Percentiles rank a stretch among this genome's conserved stretches.
Conservation (phyloP, 1,284 basidiomycete species). For the Moesziomyces sp. region DNA sequence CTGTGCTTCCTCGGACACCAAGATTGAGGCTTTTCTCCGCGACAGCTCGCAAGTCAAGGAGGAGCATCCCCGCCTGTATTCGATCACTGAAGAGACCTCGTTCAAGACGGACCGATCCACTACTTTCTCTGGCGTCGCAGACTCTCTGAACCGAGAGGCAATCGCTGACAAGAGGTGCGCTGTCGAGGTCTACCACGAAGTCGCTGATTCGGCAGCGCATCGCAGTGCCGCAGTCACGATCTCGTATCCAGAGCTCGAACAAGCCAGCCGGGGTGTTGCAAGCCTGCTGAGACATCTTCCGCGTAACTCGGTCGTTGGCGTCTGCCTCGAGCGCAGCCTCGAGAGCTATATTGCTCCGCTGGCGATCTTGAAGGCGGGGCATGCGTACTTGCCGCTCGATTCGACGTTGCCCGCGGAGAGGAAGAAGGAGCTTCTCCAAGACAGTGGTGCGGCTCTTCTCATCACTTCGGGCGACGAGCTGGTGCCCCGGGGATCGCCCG, state of each 20-base stretch:
- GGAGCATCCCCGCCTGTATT: conserved; percentile 6
- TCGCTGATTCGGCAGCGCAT: conserved; percentile 5
- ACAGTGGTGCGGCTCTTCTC: conserved; percentile 49
- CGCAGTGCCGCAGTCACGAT: conserved; percentile 13
- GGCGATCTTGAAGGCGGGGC: conserved; percentile 55
- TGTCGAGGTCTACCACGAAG: conserved; percentile 45
- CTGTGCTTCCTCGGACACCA: conserved; percentile 17
- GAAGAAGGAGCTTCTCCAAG: conserved; percentile 56
- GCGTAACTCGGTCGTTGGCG: conserved; percentile 50
- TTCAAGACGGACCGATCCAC: not conserved
- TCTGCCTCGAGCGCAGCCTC: conserved; percentile 51
- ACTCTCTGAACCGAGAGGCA: conserved; percentile 17
- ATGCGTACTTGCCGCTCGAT: conserved; percentile 66
- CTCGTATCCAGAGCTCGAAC: conserved; percentile 49
- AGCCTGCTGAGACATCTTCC: conserved; percentile 17
- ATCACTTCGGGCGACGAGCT: conserved; percentile 20
- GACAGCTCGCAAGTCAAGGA: not conserved
- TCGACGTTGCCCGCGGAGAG: conserved; percentile 62
- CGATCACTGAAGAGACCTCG: not conserved
- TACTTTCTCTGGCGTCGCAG: conserved; percentile 9
- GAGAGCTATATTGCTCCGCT: conserved; percentile 57
- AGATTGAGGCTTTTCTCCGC: conserved; percentile 11
- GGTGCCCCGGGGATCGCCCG: conserved; percentile 1
- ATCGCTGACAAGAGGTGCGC: conserved; percentile 18
- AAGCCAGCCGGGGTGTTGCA: conserved; percentile 31